phyloP scores from a whole-genome alignment of 257 asterid genomes.

The Coffea canephora region DNA sequence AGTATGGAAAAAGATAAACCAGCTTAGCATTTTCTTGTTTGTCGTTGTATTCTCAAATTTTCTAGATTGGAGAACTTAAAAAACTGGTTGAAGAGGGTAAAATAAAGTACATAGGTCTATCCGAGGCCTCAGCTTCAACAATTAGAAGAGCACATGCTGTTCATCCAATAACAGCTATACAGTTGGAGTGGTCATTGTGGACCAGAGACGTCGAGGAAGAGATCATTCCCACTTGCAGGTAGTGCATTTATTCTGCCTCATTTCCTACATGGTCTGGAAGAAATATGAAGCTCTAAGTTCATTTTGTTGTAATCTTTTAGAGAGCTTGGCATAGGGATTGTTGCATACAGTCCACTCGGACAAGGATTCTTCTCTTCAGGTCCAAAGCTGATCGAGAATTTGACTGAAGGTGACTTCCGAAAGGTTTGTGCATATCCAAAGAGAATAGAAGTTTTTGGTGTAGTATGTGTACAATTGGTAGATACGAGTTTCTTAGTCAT shows the following conservation, averaged over 20 bases:
- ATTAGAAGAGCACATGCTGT: too few species aligned
- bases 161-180: too few species aligned
- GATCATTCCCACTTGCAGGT: too few species aligned
- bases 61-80: constrained; percentile 34
- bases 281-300: background rate
- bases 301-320: background rate
- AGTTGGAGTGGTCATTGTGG: too few species aligned
- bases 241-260: background rate
- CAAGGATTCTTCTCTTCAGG: constrained; percentile 7
- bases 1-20: too few species aligned
- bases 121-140: too few species aligned
- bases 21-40: background rate
- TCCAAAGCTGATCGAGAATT: constrained; percentile 21
- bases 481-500: too few species aligned
- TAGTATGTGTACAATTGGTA: too few species aligned
- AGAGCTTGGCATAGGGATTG: too few species aligned
- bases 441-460: too few species aligned
- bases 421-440: constrained; percentile 3
- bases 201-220: too few species aligned
- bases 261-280: background rate
- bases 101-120: background rate
- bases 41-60: background rate
- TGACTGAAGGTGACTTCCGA: background rate
- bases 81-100: constrained; percentile 42
- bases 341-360: too few species aligned